Evolutionary conservation across 257 asterid species (phyloP), one percentile per base, ranked within the genome.

Genomic region (Solanum rostratum): DNA sequence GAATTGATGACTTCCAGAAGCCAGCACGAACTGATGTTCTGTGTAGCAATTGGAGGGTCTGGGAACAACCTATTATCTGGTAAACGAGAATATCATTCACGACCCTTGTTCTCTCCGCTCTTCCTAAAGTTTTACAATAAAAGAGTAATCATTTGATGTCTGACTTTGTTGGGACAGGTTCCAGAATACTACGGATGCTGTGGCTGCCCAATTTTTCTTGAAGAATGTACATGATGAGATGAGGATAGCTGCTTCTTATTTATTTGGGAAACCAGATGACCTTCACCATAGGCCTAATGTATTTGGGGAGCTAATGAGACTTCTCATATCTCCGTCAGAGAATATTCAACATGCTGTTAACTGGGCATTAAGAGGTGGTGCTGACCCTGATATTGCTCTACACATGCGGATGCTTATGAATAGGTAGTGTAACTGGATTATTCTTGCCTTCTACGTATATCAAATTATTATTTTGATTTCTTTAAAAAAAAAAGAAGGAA

Each of bases 381-480:
- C 80, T 46, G 96, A 93, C 85, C 99, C 99, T 71, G 99, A 97
- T 90, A 92, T 97, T 85, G 94, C 90, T 27, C 87, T 97, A 85
- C 99, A 97, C 86, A 92, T 93, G 99, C 96, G 99, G 87, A 97
- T 97, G 99, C 97, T 97, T 91, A 94, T 90, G 95, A 97, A 94
- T 91, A 92, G 97, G 98, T 95, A 90, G 54, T 83, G 79, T 63
- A 83, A 29, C 85, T 41, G 13, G 43, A 74, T 50, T 24, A 59
- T 19, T 27, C 81, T 49, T 57, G 33, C 45, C 79, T 66, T 10
- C 49, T 24, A 24, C 27, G 33, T 20, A 39, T 15, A 14, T 18
- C 81, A 55, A 11, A 46, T 33, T 59, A 37, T 41, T 74, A 24
- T 14, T 74, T 14, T 46, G 57, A 45, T 7, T 82, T 79, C 10